These are phyloP conservation scores for Tilletia setariae DNA, from an alignment of 1,284 basidiomycete species.

Conservation along the genomic window DNA sequence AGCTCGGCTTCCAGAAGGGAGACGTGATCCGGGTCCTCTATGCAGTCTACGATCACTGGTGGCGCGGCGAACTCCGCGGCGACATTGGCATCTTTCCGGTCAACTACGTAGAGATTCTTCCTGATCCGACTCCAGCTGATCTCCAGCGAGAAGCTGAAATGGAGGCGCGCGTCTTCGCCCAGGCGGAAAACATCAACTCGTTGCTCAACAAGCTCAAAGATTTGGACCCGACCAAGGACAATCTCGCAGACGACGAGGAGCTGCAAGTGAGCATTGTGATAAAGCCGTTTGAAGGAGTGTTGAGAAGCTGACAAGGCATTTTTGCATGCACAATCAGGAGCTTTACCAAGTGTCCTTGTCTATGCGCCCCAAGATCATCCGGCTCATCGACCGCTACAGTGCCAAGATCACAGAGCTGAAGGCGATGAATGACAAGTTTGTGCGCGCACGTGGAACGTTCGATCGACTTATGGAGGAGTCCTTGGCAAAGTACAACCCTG, in stretches of 20 bases:
- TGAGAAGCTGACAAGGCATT: not conserved
- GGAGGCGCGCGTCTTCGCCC: conserved; percentile 79
- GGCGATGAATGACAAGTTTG: conserved; percentile 83
- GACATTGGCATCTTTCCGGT: conserved; percentile 96
- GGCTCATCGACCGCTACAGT: conserved; percentile 88
- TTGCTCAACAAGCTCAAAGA: conserved; percentile 74
- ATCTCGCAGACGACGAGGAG: conserved; percentile 81
- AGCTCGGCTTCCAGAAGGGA: conserved; percentile 86
- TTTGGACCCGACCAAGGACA: conserved; percentile 72
- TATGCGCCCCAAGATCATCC: conserved; percentile 87
- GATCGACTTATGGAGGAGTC: conserved; percentile 89
- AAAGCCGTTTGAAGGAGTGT: no score
- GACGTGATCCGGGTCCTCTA: conserved; percentile 96
- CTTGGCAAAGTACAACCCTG: conserved; percentile 65
- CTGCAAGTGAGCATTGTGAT: conserved; percentile 65
- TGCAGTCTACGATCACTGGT: conserved; percentile 95
- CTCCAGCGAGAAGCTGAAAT: conserved; percentile 79
- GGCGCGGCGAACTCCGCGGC: conserved; percentile 88
- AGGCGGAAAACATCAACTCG: conserved; percentile 81
- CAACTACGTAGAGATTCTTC: conserved; percentile 90
- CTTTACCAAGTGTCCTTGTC: conserved; percentile 85
- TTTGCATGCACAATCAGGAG: conserved; percentile 61
- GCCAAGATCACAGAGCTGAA: conserved; percentile 64
- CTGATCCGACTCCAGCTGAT: conserved; percentile 76
- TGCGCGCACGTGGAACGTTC: conserved; percentile 75